Percentiles rank a stretch among this genome's conserved stretches.
These are phyloP conservation scores for Amaranthus hypochondriacus DNA, from an alignment of 148 eudicot species.

Conservation along the genomic window DNA sequence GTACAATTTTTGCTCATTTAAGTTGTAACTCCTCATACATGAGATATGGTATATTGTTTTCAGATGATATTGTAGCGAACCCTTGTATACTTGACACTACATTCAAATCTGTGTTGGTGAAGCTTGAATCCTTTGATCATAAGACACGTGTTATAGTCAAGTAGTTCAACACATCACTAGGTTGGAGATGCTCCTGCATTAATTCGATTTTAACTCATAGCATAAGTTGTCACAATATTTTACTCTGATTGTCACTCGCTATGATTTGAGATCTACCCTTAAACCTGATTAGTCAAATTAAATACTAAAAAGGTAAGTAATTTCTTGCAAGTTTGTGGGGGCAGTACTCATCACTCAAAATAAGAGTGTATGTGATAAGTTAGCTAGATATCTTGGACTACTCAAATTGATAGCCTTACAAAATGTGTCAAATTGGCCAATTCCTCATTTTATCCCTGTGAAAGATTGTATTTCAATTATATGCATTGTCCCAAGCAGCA, in stretches of 20 bases:
- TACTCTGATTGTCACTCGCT: not conserved
- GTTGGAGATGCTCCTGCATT: too few species aligned
- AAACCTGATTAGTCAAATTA: not conserved
- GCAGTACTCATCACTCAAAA: not conserved
- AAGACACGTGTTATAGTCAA: too few species aligned
- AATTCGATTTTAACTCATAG: too few species aligned
- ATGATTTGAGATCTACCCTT: not conserved
- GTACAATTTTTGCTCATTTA: too few species aligned
- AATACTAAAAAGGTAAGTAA: not conserved
- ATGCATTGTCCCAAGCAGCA: slow-evolving; percentile 1
- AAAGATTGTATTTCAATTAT: slow-evolving; percentile 15
- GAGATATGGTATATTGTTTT: too few species aligned
- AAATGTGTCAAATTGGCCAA: not conserved
- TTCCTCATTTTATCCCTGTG: not conserved
- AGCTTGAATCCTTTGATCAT: too few species aligned
- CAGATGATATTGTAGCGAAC: too few species aligned
- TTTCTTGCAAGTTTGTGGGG: not conserved
- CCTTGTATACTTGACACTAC: too few species aligned
- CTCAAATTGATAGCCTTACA: not conserved
- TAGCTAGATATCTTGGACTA: not conserved
- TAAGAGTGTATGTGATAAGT: not conserved
- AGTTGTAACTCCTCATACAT: too few species aligned
- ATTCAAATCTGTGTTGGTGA: too few species aligned
- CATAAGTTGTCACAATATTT: not conserved
- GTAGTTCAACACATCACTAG: too few species aligned